phyloP scores from a whole-genome alignment of 2,329 filamentous ascomycete species.

The Salinomyces thailandicus region DNA sequence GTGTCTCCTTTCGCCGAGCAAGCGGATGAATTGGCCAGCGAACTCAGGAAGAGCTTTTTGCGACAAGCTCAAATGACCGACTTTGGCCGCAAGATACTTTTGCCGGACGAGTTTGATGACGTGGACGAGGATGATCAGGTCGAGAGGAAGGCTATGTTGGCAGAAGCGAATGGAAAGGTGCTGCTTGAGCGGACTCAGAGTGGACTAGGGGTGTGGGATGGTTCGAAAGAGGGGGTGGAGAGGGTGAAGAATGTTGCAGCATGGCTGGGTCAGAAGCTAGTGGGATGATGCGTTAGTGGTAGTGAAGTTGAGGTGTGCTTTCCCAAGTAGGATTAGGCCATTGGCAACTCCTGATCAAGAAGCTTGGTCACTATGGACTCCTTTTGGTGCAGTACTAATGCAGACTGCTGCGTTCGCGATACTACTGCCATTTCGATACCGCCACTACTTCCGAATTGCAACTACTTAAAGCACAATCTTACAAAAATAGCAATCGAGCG shows the following conservation, averaged over 20 bases:
- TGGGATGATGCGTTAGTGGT: neutral
- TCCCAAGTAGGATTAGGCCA: too few relatives aligned
- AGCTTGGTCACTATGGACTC: too few relatives aligned
- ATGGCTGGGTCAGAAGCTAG: slow-evolving; percentile 12
- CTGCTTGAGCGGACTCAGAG: slow-evolving; percentile 23
- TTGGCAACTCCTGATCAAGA: too few relatives aligned
- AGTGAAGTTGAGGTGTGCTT: too few relatives aligned
- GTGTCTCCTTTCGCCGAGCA: slow-evolving; percentile 32
- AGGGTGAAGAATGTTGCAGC: slow-evolving; percentile 11
- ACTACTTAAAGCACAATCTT: too few relatives aligned
- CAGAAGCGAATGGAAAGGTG: slow-evolving; percentile 16
- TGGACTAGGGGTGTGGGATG: slow-evolving; percentile 15
- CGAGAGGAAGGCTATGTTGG: slow-evolving; percentile 5
- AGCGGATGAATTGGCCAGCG: slow-evolving; percentile 30
- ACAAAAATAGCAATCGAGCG: too few relatives aligned
- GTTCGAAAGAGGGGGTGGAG: slow-evolving; percentile 7
- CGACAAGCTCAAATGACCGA: slow-evolving; percentile 16
- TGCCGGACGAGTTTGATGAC: slow-evolving; percentile 11
- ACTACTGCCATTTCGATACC: too few relatives aligned
- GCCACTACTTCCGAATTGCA: too few relatives aligned
- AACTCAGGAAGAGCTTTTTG: slow-evolving; percentile 31
- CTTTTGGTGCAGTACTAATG: too few relatives aligned
- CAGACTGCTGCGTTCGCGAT: too few relatives aligned
- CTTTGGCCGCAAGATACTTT: slow-evolving; percentile 13
- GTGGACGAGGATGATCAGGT: slow-evolving; percentile 20